These are phyloP conservation scores for Ilyonectria sp. DNA, from an alignment of 2,329 filamentous ascomycete genomes.

Conservation along the genomic window DNA sequence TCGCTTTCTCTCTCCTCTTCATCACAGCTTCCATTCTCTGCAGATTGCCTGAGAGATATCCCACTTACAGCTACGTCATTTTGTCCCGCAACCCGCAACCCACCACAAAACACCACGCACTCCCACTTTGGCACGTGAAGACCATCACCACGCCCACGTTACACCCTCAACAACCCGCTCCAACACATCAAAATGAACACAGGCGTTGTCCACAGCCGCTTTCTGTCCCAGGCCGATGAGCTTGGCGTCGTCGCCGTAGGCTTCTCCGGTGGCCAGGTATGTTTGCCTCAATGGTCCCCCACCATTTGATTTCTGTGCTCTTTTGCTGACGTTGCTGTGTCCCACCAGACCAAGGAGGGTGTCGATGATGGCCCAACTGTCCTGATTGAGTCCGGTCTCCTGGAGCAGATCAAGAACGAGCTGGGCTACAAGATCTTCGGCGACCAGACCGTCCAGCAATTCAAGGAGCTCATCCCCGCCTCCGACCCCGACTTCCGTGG, in stretches of 20 bases:
- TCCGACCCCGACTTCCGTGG: conserved; percentile 84
- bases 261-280: conserved; percentile 96
- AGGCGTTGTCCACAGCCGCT: conserved; percentile 75
- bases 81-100: conserved; percentile 21
- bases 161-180: not conserved
- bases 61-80: conserved; percentile 42
- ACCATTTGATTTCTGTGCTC: not conserved
- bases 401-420: conserved; percentile 86
- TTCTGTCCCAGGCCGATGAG: conserved; percentile 84
- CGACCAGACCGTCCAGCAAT: conserved; percentile 86
- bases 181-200: conserved; percentile 61
- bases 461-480: conserved; percentile 80
- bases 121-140: conserved; percentile 38
- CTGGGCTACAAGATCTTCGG: conserved; percentile 91
- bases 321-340: conserved; percentile 19
- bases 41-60: not conserved
- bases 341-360: conserved; percentile 80
- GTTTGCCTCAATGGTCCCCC: conserved; percentile 39
- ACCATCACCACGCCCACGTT: not conserved
- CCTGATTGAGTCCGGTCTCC: conserved; percentile 89
- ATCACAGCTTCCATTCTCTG: not conserved
- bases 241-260: conserved; percentile 95
- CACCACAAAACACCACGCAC: conserved; percentile 39
- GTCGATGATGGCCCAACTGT: conserved; percentile 93
- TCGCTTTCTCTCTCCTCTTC: conserved; percentile 13